A percentile compares a stretch with the other conserved stretches of the same genome.
Evolutionary conservation across 257 asterid species (phyloP).

Genomic region (Solanum boliviense): DNA sequence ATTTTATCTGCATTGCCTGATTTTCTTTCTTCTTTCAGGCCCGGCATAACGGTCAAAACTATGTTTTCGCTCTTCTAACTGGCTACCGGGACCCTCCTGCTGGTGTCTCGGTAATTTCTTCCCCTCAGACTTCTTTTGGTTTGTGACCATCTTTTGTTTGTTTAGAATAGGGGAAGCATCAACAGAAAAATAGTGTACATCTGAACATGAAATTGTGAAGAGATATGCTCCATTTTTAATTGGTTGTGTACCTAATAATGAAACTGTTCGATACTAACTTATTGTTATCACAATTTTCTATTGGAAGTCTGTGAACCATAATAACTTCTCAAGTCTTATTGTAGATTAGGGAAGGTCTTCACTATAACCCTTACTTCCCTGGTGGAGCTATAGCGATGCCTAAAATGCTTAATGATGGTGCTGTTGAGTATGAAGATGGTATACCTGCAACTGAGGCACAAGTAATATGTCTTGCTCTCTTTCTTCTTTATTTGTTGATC

Average conservation of each 20-base stretch:
- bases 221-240: not conserved
- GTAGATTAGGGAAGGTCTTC: conserved; percentile 62
- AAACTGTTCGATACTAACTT: not conserved
- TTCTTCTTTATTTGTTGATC: not conserved
- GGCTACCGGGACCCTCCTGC: conserved; percentile 84
- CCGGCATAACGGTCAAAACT: conserved; percentile 65
- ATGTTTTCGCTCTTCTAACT: conserved; percentile 60
- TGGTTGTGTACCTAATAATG: not conserved
- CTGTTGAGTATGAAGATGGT: conserved; percentile 69
- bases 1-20: not conserved
- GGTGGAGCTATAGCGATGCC: conserved; percentile 84
- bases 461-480: conserved; percentile 18
- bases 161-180: not conserved
- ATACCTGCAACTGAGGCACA: conserved; percentile 76
- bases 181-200: not conserved
- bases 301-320: not conserved
- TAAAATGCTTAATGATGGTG: conserved; percentile 72
- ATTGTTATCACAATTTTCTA: not conserved
- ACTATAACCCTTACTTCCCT: conserved; percentile 69
- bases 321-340: not conserved
- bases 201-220: not conserved
- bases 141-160: not conserved
- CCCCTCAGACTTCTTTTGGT: not conserved
- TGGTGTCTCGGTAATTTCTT: conserved; percentile 40
- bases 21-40: conserved; percentile 28